These are phyloP conservation scores for Candida nonsorbophila DNA, from an alignment of 805 yeast species.

Conservation along the genomic window DNA sequence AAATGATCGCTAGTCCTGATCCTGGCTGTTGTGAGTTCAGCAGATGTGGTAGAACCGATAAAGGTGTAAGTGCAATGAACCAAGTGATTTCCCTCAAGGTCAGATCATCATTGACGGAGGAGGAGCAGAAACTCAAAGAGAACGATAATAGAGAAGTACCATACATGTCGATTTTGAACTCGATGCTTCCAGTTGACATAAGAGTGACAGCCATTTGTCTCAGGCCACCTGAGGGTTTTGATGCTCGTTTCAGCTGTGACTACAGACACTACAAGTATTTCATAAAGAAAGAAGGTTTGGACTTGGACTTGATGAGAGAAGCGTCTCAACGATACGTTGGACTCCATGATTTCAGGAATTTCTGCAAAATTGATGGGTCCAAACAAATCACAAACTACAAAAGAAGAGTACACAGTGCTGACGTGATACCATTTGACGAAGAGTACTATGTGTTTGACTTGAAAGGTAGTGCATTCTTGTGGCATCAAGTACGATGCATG, in stretches of 20 bases:
- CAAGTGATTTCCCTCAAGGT: slow-evolving; percentile 83
- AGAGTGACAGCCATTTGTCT: slow-evolving; percentile 76
- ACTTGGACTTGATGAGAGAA: slow-evolving; percentile 59
- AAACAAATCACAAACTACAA: slow-evolving; percentile 80
- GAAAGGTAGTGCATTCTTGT: slow-evolving; percentile 83
- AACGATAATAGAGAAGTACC: slow-evolving; percentile 69
- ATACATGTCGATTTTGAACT: slow-evolving; percentile 70
- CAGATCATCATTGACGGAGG: slow-evolving; percentile 59
- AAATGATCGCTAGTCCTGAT: slow-evolving; percentile 54
- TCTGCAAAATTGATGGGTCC: slow-evolving; percentile 90
- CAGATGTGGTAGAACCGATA: slow-evolving; percentile 92
- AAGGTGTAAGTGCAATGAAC: slow-evolving; percentile 95
- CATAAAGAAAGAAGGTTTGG: slow-evolving; percentile 53
- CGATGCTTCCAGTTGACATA: slow-evolving; percentile 75
- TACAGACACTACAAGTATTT: slow-evolving; percentile 82
- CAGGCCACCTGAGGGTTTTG: slow-evolving; percentile 77
- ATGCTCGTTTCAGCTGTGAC: slow-evolving; percentile 90
- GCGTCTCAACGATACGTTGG: slow-evolving; percentile 68
- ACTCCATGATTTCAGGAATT: slow-evolving; percentile 86
- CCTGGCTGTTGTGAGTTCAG: slow-evolving; percentile 69
- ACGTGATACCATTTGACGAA: slow-evolving; percentile 36
- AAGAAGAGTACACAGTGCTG: slow-evolving; percentile 55
- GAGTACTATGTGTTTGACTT: slow-evolving; percentile 67
- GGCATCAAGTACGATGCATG: slow-evolving; percentile 99
- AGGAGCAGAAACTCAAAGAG: slow-evolving; percentile 52